phyloP scores from a whole-genome alignment of 306 rosid genomes.

The Notholithocarpus densiflorus region DNA sequence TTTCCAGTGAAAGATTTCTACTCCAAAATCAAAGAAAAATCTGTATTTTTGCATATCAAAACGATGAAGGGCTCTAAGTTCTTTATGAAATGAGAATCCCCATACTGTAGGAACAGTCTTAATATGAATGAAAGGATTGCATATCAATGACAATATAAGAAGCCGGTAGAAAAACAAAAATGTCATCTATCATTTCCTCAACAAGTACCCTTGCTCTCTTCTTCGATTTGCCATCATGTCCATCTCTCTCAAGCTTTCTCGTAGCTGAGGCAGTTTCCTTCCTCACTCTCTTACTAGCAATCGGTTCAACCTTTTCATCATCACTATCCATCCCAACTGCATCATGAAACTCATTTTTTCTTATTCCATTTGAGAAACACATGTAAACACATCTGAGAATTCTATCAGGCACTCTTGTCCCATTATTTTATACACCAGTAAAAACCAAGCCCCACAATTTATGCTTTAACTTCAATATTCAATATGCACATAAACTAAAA shows the following conservation, averaged over 20 bases:
- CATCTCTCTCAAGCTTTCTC: slow-evolving; percentile 49
- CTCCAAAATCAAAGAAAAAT: not conserved
- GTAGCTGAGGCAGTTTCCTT: slow-evolving; percentile 16
- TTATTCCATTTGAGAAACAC: slow-evolving; percentile 5
- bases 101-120: not conserved
- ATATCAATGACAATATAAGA: not conserved
- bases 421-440: not conserved
- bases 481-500: not conserved
- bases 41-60: not conserved
- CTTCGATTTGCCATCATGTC: slow-evolving; percentile 50
- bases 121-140: not conserved
- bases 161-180: slow-evolving; percentile 7
- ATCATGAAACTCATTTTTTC: slow-evolving; percentile 18
- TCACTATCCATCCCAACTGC: slow-evolving; percentile 60
- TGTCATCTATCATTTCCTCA: slow-evolving; percentile 58
- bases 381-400: not conserved
- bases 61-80: not conserved
- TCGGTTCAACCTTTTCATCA: slow-evolving; percentile 46
- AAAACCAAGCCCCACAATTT: not conserved
- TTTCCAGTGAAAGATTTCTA: not conserved
- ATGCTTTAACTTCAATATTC: not conserved
- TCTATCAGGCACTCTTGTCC: not conserved
- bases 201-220: slow-evolving; percentile 60
- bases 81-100: not conserved
- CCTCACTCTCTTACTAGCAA: slow-evolving; percentile 34